phyloP scores from a whole-genome alignment of 2,329 filamentous ascomycete species.

The Fusarium transvaalense region DNA sequence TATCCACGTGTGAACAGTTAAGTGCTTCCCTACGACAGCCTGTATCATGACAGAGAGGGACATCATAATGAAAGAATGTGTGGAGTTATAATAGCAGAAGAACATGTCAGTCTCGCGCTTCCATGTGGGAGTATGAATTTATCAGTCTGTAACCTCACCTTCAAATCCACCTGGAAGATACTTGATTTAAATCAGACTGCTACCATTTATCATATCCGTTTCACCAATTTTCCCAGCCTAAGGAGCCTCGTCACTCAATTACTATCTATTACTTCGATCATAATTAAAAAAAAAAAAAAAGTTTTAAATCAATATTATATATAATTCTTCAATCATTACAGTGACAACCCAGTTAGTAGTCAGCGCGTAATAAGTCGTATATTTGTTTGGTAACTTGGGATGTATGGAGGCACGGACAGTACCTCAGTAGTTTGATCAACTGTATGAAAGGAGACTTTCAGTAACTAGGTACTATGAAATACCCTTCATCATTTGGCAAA shows the following conservation, averaged over 20 bases:
- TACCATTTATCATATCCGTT: background rate
- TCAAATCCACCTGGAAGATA: background rate
- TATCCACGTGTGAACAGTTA: conserved; percentile 2
- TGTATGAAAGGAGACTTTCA: background rate
- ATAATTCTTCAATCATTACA: background rate
- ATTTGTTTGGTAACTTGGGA: too few relatives aligned
- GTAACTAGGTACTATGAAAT: background rate
- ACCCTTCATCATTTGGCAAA: background rate
- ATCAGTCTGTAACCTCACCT: background rate
- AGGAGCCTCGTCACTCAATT: background rate
- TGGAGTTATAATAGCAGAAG: background rate
- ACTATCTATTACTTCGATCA: background rate
- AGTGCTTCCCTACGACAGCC: background rate
- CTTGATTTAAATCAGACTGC: background rate
- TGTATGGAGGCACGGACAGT: too few relatives aligned
- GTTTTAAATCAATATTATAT: background rate
- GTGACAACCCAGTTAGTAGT: background rate
- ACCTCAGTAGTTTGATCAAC: too few relatives aligned
- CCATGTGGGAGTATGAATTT: too few relatives aligned
- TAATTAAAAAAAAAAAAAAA: background rate
- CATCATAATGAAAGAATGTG: conserved; percentile 11
- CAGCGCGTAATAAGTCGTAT: background rate
- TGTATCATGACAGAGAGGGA: conserved; percentile 15
- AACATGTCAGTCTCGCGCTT: background rate
- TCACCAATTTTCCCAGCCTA: background rate